These are phyloP conservation scores for Tetragonia tetragonoides DNA, from an alignment of 148 eudicot species.

Conservation along the genomic window DNA sequence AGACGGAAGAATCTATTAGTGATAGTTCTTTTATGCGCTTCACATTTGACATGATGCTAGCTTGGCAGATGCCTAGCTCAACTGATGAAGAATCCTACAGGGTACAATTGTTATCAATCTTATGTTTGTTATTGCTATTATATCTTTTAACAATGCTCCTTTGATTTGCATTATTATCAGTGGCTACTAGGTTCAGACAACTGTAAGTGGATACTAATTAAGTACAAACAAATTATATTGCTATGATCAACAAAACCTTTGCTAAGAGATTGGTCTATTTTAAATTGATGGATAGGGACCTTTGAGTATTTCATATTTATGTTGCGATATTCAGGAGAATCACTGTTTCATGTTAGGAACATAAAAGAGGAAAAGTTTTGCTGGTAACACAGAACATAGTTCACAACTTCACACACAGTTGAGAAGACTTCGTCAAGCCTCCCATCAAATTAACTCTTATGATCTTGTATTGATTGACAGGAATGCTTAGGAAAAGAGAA, in stretches of 20 bases:
- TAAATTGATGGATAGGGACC: background rate
- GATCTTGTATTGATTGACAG: constrained; percentile 30
- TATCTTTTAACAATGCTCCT: no score
- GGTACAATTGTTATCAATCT: constrained; percentile 23
- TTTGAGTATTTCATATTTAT: background rate
- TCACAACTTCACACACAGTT: background rate
- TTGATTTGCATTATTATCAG: no score
- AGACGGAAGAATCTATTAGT: constrained; percentile 41
- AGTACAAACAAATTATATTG: no score
- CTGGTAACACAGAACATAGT: background rate
- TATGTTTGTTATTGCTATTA: background rate
- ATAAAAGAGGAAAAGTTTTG: background rate
- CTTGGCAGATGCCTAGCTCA: constrained; percentile 77
- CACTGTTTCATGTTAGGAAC: no score
- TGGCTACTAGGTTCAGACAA: no score
- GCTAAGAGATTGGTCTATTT: background rate
- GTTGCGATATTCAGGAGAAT: no score
- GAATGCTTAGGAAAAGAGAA: constrained; percentile 72
- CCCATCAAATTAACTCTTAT: background rate
- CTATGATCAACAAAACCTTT: no score
- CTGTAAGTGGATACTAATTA: no score
- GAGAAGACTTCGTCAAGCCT: background rate
- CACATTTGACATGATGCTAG: constrained; percentile 93
- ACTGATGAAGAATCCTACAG: constrained; percentile 46
- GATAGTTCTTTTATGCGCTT: constrained; percentile 69